Conservation (phyloP, 306 rosid species). For the Fragaria nilgerrensis region DNA sequence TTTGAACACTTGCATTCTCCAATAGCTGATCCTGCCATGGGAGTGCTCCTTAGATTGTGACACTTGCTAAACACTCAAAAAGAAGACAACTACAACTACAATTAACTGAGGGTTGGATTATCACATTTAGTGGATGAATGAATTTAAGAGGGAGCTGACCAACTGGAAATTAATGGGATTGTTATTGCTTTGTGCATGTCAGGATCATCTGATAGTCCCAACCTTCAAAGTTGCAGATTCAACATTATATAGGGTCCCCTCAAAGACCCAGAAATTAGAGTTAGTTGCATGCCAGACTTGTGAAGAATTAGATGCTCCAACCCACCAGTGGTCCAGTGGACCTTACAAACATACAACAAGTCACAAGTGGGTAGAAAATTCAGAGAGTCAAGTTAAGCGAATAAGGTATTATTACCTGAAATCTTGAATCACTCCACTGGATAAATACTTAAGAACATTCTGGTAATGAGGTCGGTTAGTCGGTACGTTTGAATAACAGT, state of each 20-base stretch:
- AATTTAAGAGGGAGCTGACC: conserved; percentile 11
- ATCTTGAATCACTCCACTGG: neutral
- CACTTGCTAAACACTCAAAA: neutral
- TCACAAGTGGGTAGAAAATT: neutral
- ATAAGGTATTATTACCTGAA: neutral
- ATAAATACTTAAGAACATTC: neutral
- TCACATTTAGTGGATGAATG: conserved; percentile 9
- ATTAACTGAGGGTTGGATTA: neutral
- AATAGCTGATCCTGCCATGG: neutral
- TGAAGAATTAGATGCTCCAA: conserved; percentile 10
- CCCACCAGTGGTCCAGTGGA: neutral
- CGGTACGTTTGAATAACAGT: neutral
- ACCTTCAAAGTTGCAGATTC: conserved; percentile 1
- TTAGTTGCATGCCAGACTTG: conserved; percentile 10
- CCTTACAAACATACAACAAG: neutral
- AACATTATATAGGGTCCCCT: conserved; percentile 21
- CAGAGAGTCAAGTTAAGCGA: neutral
- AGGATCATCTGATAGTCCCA: conserved; percentile 5
- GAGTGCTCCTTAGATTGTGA: conserved; percentile 13
- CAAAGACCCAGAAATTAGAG: neutral
- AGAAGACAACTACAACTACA: neutral
- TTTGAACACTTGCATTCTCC: neutral
- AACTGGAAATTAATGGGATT: conserved; percentile 9
- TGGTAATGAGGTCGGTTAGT: neutral
- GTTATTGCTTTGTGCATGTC: conserved; percentile 10